A percentile compares a stretch with the other conserved stretches of the same genome.
phyloP scores from a whole-genome alignment of 2,329 filamentous ascomycete species.

The Elsinoe perseae region DNA sequence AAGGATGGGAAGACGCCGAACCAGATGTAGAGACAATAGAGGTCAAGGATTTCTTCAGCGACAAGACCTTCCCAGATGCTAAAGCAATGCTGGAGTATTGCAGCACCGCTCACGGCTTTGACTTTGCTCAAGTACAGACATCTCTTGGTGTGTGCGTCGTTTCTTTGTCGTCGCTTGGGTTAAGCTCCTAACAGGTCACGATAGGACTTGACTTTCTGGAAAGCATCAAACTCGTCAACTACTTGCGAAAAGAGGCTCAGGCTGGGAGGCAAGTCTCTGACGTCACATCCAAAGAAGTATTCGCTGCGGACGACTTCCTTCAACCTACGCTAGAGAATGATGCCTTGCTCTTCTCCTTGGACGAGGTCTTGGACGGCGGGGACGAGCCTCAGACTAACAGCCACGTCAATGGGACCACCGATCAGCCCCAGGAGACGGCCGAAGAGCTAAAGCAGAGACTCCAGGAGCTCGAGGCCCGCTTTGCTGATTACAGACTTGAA shows the following conservation, averaged over 20 bases:
- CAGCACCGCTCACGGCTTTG: conserved; percentile 33
- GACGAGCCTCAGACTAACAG: conserved; percentile 2
- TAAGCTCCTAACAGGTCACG: neutral
- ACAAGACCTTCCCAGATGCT: conserved; percentile 28
- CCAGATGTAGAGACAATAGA: conserved; percentile 33
- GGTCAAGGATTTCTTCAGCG: conserved; percentile 36
- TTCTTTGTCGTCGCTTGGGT: neutral
- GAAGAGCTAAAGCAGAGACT: conserved; percentile 21
- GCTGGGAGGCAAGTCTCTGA: conserved; percentile 40
- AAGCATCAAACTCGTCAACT: conserved; percentile 44
- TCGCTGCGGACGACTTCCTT: conserved; percentile 73
- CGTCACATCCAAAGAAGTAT: conserved; percentile 52
- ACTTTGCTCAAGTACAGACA: conserved; percentile 32
- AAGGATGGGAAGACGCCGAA: conserved; percentile 41
- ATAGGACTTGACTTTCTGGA: conserved; percentile 39
- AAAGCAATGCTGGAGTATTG: conserved; percentile 34
- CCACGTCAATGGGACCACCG: conserved; percentile 1
- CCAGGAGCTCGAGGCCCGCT: conserved; percentile 20
- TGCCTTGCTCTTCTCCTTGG: conserved; percentile 76
- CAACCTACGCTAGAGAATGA: conserved; percentile 84
- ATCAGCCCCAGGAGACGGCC: conserved; percentile 17
- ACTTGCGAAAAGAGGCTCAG: conserved; percentile 37
- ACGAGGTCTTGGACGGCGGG: conserved; percentile 46
- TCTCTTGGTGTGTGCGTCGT: conserved; percentile 29
- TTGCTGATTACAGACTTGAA: conserved; percentile 22